These are phyloP conservation scores for Byssochlamys sp. DNA, from an alignment of 2,329 filamentous ascomycete species.

Conservation along the genomic window DNA sequence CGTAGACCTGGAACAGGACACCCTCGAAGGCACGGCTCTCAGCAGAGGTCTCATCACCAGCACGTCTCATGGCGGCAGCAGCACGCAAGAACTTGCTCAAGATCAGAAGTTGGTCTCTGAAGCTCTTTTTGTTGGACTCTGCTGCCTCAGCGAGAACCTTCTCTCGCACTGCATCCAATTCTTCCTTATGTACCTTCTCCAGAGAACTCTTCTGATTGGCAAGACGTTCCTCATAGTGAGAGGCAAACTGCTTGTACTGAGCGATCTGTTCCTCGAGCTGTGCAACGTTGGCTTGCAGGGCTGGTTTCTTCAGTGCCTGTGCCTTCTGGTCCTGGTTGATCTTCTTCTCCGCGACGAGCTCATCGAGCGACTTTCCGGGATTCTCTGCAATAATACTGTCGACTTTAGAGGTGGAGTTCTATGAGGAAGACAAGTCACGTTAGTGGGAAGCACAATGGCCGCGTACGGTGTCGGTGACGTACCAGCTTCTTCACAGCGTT, in stretches of 20 bases:
- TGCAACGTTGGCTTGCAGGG: slow-evolving; percentile 46
- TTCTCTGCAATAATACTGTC: slow-evolving; percentile 53
- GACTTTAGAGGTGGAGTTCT: slow-evolving; percentile 52
- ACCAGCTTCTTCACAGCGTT: slow-evolving; percentile 93
- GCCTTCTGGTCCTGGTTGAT: slow-evolving; percentile 58
- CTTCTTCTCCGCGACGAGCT: slow-evolving; percentile 53
- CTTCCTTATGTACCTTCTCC: slow-evolving; percentile 45
- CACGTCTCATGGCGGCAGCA: slow-evolving; percentile 51
- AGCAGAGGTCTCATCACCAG: slow-evolving; percentile 48
- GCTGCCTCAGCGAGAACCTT: slow-evolving; percentile 42
- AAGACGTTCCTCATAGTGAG: slow-evolving; percentile 49
- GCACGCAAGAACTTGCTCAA: slow-evolving; percentile 55
- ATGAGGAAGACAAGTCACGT: slow-evolving; percentile 12
- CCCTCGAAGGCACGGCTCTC: slow-evolving; percentile 56
- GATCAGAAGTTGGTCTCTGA: slow-evolving; percentile 47
- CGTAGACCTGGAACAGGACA: slow-evolving; percentile 53
- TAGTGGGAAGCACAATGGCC: slow-evolving; percentile 5
- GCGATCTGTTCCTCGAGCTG: slow-evolving; percentile 53
- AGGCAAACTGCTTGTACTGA: slow-evolving; percentile 52
- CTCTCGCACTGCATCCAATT: slow-evolving; percentile 45
- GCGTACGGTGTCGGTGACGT: slow-evolving; percentile 30
- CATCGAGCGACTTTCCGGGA: slow-evolving; percentile 50
- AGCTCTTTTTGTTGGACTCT: slow-evolving; percentile 37
- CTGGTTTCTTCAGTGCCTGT: slow-evolving; percentile 53
- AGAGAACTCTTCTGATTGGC: slow-evolving; percentile 48